Percentiles rank a stretch among this genome's conserved stretches.
Evolutionary conservation across 305 asterid species (phyloP).

Genomic region (Nicotiana rustica): DNA sequence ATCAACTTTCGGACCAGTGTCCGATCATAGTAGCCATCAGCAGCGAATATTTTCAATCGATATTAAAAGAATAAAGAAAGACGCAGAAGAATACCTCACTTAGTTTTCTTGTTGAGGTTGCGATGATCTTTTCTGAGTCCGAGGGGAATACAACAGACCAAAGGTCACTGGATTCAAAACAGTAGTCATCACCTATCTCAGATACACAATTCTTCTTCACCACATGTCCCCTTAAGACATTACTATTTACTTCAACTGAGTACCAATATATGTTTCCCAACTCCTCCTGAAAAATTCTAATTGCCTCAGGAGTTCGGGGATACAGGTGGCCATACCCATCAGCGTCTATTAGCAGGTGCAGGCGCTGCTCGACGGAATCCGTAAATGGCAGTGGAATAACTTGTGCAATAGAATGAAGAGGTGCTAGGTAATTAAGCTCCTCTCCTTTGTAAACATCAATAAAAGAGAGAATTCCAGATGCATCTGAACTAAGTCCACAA

Average conservation of each 20-base stretch:
- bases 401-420: conserved; percentile 71
- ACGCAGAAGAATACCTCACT: conserved; percentile 66
- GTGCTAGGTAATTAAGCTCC: conserved; percentile 66
- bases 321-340: conserved; percentile 69
- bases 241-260: conserved; percentile 68
- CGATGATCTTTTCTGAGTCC: conserved; percentile 84
- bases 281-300: conserved; percentile 66
- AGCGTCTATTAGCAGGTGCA: conserved; percentile 76
- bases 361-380: conserved; percentile 85
- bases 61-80: conserved; percentile 26
- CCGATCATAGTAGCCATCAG: not conserved
- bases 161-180: conserved; percentile 67
- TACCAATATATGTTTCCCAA: conserved; percentile 83
- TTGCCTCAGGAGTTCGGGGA: conserved; percentile 89
- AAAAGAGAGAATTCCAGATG: conserved; percentile 79
- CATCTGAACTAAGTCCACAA: conserved; percentile 68
- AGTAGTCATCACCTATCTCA: conserved; percentile 68
- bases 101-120: conserved; percentile 72
- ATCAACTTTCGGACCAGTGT: not conserved
- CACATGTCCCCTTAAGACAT: conserved; percentile 75
- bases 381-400: conserved; percentile 80
- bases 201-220: conserved; percentile 60
- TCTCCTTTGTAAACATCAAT: conserved; percentile 84
- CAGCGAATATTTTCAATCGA: not conserved
- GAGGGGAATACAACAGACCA: conserved; percentile 92